Conservation (phyloP, 1,139 yeast species). For the Geotrichum reessii region DNA sequence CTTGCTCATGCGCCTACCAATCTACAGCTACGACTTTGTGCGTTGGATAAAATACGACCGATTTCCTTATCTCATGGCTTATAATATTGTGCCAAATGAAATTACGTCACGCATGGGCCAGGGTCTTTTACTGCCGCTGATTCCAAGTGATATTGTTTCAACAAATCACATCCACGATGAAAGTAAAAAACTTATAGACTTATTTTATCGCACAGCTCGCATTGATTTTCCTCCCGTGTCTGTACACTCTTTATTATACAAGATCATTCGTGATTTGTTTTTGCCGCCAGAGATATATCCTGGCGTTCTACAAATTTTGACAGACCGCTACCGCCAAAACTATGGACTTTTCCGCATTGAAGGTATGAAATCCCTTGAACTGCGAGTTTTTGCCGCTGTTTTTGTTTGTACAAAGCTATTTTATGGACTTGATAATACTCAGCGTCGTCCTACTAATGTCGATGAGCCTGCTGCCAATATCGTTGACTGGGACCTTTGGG, state of each 20-base stretch:
- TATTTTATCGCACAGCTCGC: neutral
- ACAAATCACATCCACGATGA: neutral
- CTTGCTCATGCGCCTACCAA: constrained; percentile 27
- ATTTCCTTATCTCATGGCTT: constrained; percentile 30
- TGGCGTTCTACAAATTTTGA: constrained; percentile 2
- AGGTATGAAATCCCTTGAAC: neutral
- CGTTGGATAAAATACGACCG: constrained; percentile 31
- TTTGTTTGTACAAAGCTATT: constrained; percentile 32
- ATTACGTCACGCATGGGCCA: constrained; percentile 13
- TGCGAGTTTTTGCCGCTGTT: constrained; percentile 18
- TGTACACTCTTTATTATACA: constrained; percentile 28
- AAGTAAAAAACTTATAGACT: neutral
- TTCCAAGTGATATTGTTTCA: constrained; percentile 14
- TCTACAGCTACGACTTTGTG: constrained; percentile 30
- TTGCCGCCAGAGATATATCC: constrained; percentile 36
- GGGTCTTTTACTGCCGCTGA: constrained; percentile 19
- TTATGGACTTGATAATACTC: constrained; percentile 33
- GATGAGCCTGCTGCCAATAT: constrained; percentile 24
- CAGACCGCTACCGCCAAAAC: neutral
- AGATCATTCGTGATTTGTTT: constrained; percentile 30
- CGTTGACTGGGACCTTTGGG: constrained; percentile 36
- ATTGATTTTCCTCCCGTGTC: constrained; percentile 25
- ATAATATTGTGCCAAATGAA: constrained; percentile 23
- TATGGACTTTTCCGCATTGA: neutral
- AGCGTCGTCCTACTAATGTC: constrained; percentile 17